Conservation (phyloP, 2,329 filamentous ascomycete genomes). For the Sodiomyces alkalinus region DNA sequence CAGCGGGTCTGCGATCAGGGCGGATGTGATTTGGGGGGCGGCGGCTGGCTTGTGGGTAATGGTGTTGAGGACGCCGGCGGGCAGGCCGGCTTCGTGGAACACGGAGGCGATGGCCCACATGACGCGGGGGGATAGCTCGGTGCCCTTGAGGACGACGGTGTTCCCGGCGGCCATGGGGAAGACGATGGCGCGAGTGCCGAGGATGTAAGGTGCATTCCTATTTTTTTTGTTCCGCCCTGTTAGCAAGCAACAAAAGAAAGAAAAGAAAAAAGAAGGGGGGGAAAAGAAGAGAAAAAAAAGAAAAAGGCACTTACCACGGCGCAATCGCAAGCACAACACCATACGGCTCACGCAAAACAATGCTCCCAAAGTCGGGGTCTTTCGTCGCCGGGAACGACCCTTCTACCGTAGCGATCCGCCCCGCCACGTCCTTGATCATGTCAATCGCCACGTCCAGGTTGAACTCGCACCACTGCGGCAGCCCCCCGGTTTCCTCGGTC, state of each 20-base stretch:
- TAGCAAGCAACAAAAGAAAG: too few species aligned
- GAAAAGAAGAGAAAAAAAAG: too few species aligned
- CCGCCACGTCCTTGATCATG: constrained; percentile 21
- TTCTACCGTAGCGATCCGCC: constrained; percentile 16
- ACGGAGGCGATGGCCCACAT: constrained; percentile 47
- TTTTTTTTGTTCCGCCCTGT: too few species aligned
- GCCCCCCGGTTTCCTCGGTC: constrained; percentile 20
- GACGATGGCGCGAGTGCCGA: constrained; percentile 37
- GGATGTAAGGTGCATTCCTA: constrained; percentile 43
- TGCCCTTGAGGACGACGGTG: constrained; percentile 57
- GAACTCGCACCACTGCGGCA: constrained; percentile 14
- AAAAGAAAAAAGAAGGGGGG: too few species aligned
- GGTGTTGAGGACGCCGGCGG: constrained; percentile 58
- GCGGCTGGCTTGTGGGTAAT: constrained; percentile 50
- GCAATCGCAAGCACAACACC: constrained; percentile 69
- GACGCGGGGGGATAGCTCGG: constrained; percentile 50
- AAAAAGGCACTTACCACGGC: constrained; percentile 46
- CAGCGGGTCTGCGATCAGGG: constrained; percentile 49
- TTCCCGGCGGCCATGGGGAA: constrained; percentile 66
- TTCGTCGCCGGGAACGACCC: constrained; percentile 16
- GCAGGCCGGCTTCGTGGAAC: constrained; percentile 61
- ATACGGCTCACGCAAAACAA: constrained; percentile 55
- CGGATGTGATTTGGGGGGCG: constrained; percentile 50
- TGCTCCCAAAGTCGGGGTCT: constrained; percentile 33
- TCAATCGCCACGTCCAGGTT: constrained; percentile 18